Evolutionary conservation across 75 land plant species (phyloP).

Genomic region (Picea sitchensis): DNA sequence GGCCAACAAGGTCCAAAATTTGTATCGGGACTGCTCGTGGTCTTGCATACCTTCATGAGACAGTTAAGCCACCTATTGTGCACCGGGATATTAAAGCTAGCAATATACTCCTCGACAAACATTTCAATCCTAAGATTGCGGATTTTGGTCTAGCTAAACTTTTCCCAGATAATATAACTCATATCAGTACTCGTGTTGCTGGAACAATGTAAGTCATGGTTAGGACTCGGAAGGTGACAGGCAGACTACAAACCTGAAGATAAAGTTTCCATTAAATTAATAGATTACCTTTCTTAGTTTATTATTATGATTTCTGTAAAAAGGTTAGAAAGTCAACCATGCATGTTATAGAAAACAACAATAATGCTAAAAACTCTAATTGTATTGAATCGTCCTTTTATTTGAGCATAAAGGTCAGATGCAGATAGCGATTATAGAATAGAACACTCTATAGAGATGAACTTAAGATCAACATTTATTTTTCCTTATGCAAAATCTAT

Average conservation of each 20-base stretch:
- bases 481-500: neutral
- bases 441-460: neutral
- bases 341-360: neutral
- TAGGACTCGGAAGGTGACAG: neutral
- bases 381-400: neutral
- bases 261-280: neutral
- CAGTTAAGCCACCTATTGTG: conserved; percentile 43
- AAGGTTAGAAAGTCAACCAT: neutral
- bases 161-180: conserved; percentile 45
- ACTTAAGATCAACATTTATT: neutral
- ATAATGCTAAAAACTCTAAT: neutral
- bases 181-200: conserved; percentile 75
- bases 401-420: neutral
- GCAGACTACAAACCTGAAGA: neutral
- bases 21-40: conserved; percentile 57
- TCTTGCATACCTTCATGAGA: conserved; percentile 62
- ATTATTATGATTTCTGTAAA: neutral
- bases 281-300: neutral
- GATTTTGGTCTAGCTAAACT: conserved; percentile 74
- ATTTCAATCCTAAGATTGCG: conserved; percentile 57
- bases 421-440: neutral
- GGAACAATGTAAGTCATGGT: conserved; percentile 59
- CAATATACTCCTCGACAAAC: conserved; percentile 56
- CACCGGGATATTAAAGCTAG: conserved; percentile 70
- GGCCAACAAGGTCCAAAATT: conserved; percentile 41